These are phyloP conservation scores for Adansonia madagascariensis DNA, from an alignment of 441 rosid species.

Conservation along the genomic window DNA sequence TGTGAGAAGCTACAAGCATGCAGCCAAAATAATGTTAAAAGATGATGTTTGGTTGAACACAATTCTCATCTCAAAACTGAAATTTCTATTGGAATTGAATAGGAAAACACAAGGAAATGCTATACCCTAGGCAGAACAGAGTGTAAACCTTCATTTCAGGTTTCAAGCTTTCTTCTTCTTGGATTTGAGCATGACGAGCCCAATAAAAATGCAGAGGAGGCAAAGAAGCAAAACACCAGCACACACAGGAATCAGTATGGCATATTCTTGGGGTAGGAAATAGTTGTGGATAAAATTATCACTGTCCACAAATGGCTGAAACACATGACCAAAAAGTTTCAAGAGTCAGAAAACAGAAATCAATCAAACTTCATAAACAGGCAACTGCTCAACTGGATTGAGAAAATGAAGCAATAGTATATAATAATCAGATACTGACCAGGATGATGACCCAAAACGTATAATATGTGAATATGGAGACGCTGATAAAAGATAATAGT, in stretches of 20 bases:
- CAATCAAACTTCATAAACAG: neutral
- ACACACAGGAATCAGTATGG: conserved; percentile 76
- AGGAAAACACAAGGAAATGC: conserved; percentile 6
- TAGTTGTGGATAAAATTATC: conserved; percentile 89
- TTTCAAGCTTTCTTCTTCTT: conserved; percentile 74
- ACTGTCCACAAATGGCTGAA: conserved; percentile 88
- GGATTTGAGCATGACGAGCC: conserved; percentile 82
- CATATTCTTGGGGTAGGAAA: conserved; percentile 89
- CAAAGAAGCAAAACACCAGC: conserved; percentile 75
- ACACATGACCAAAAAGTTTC: conserved; percentile 20
- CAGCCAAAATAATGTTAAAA: neutral
- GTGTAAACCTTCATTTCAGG: no score
- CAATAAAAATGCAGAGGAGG: conserved; percentile 69
- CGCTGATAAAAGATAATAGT: conserved; percentile 48
- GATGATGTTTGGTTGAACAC: neutral
- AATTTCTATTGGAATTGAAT: neutral
- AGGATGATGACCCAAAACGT: conserved; percentile 27
- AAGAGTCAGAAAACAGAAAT: conserved; percentile 1
- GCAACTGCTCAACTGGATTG: no score
- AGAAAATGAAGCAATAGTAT: no score
- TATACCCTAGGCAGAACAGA: neutral
- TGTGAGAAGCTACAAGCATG: neutral
- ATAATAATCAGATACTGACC: conserved; percentile 17
- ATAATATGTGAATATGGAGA: conserved; percentile 23
- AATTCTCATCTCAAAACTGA: neutral